Percentiles rank a stretch among this genome's conserved stretches.
Evolutionary conservation across 2,329 filamentous ascomycete genomes (phyloP).

Genomic region (Penicillium sumatraense): DNA sequence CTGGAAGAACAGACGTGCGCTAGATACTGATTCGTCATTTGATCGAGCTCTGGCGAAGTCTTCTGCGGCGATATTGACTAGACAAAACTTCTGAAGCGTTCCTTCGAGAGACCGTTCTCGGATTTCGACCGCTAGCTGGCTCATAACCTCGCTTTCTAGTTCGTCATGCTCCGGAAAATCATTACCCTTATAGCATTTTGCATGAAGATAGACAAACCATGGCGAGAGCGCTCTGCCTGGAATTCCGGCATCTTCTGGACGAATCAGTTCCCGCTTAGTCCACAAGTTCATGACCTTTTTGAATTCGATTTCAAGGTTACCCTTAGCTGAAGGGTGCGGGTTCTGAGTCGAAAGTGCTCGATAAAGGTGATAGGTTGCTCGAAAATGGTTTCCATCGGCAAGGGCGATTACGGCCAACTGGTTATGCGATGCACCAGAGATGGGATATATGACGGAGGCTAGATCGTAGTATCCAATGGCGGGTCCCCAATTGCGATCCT

Average conservation of each 20-base stretch:
- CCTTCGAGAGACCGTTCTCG: constrained; percentile 69
- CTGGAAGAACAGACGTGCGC: constrained; percentile 64
- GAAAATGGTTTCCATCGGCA: constrained; percentile 75
- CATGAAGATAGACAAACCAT: constrained; percentile 87
- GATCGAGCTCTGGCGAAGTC: constrained; percentile 68
- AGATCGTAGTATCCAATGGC: constrained; percentile 84
- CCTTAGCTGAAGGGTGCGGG: constrained; percentile 73
- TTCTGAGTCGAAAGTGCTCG: constrained; percentile 75
- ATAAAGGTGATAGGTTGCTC: constrained; percentile 88
- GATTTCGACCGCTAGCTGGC: constrained; percentile 73
- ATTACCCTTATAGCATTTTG: constrained; percentile 78
- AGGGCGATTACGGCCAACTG: constrained; percentile 87
- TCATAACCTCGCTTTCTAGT: constrained; percentile 82
- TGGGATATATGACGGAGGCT: constrained; percentile 76
- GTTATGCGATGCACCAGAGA: constrained; percentile 82
- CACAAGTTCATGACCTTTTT: constrained; percentile 64
- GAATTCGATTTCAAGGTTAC: constrained; percentile 82
- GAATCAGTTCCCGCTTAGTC: constrained; percentile 58
- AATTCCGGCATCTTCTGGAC: constrained; percentile 54
- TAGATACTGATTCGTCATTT: constrained; percentile 56
- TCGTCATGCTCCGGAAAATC: constrained; percentile 77
- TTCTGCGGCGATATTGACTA: constrained; percentile 87
- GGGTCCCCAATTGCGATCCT: constrained; percentile 75
- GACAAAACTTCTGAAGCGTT: constrained; percentile 75
- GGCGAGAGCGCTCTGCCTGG: constrained; percentile 66